A percentile compares a stretch with the other conserved stretches of the same genome.
phyloP scores from a whole-genome alignment of 129 eudicot genomes.

The Escallonia rubra region DNA sequence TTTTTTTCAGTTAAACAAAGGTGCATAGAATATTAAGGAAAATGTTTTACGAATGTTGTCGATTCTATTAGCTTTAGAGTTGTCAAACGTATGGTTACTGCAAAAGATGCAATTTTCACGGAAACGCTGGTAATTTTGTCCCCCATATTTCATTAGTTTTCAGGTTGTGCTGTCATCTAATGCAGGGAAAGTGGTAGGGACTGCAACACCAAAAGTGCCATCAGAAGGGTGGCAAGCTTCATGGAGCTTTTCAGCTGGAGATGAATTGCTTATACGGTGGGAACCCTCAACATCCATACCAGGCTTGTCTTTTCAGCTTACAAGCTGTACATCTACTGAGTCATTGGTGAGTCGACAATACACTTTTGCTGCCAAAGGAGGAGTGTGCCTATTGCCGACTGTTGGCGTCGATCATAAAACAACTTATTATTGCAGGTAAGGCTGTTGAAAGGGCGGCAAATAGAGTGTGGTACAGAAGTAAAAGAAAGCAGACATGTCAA shows the following conservation, averaged over 20 bases:
- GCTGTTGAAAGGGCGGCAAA: slow-evolving; percentile 60
- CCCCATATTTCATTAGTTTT: slow-evolving; percentile 7
- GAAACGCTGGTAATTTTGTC: too few relatives aligned
- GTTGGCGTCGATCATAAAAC: background rate
- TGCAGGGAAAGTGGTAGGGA: slow-evolving; percentile 88
- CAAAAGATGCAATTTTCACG: too few relatives aligned
- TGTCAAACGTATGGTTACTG: too few relatives aligned
- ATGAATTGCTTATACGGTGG: slow-evolving; percentile 44
- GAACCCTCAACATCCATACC: slow-evolving; percentile 35
- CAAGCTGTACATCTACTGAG: slow-evolving; percentile 19
- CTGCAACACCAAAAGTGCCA: slow-evolving; percentile 76
- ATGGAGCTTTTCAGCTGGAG: slow-evolving; percentile 80
- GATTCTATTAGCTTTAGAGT: too few relatives aligned
- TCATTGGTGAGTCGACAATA: slow-evolving; percentile 30
- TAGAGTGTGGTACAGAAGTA: slow-evolving; percentile 9
- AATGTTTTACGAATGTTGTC: too few relatives aligned
- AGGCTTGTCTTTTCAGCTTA: slow-evolving; percentile 41
- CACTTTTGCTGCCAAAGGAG: background rate
- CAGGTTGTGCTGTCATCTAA: slow-evolving; percentile 33
- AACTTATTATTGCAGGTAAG: slow-evolving; percentile 30
- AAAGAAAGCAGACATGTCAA: background rate
- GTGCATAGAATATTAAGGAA: too few relatives aligned
- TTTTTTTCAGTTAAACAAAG: too few relatives aligned
- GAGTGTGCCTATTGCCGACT: too few relatives aligned
- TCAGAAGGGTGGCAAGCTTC: slow-evolving; percentile 53